Conservation (phyloP, 306 rosid genomes). For the Delonix regia region DNA sequence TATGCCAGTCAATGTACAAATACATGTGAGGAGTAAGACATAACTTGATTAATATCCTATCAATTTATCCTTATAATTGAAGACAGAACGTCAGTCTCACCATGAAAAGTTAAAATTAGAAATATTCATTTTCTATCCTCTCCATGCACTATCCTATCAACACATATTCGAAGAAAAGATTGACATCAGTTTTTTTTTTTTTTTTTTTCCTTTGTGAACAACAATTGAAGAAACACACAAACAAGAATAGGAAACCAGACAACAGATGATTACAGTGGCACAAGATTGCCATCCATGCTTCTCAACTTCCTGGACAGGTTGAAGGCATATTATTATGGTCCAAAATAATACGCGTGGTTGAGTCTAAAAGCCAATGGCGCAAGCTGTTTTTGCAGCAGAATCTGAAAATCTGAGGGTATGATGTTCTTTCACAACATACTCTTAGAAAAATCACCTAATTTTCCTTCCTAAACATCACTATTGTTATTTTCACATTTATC, state of each 20-base stretch:
- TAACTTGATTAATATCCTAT: not conserved
- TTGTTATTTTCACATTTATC: slow-evolving; percentile 2
- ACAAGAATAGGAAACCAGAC: slow-evolving; percentile 8
- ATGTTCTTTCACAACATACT: not conserved
- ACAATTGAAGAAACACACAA: not conserved
- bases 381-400: not conserved
- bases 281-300: not conserved
- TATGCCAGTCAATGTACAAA: not conserved
- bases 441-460: not conserved
- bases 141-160: not conserved
- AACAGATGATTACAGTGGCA: not conserved
- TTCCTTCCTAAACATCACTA: not conserved
- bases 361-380: not conserved
- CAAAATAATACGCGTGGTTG: not conserved
- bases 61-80: not conserved
- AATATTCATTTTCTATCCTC: not conserved
- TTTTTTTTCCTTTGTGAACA: not conserved
- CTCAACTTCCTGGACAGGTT: not conserved
- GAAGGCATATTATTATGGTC: not conserved
- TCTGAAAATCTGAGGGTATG: not conserved
- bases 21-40: not conserved
- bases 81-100: not conserved
- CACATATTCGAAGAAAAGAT: not conserved
- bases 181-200: not conserved
- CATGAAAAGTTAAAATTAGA: not conserved